Evolutionary conservation across 2,329 filamentous ascomycete genomes (phyloP).

Genomic region (Cadophora sp.): DNA sequence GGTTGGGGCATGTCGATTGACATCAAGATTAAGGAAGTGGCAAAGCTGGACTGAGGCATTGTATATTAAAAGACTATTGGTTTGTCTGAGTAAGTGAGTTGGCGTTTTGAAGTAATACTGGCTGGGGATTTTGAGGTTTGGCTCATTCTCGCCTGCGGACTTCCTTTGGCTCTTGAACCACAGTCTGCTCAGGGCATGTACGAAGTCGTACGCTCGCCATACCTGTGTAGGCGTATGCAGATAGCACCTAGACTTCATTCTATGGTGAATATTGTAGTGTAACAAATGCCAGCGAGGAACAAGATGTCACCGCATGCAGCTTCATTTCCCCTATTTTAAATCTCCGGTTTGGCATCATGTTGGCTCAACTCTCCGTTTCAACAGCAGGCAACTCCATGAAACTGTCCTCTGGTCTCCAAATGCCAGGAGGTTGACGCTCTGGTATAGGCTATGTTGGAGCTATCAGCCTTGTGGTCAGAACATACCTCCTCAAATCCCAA

Average conservation of each 20-base stretch:
- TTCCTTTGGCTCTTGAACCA: background rate
- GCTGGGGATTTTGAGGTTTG: background rate
- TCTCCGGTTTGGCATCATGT: too few relatives aligned
- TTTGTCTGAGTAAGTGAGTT: background rate
- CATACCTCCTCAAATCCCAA: too few relatives aligned
- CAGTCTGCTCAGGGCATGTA: background rate
- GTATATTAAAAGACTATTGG: background rate
- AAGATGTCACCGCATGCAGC: background rate
- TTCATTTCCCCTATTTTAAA: too few relatives aligned
- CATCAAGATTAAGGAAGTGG: conserved; percentile 45
- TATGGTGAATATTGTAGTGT: background rate
- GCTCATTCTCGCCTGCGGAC: background rate
- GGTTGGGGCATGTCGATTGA: conserved; percentile 48
- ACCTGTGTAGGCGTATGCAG: background rate
- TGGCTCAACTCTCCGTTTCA: too few relatives aligned
- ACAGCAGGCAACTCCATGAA: too few relatives aligned
- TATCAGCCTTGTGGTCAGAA: too few relatives aligned
- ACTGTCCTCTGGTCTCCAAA: too few relatives aligned
- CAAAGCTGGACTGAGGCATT: conserved; percentile 4
- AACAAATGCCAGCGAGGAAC: too few relatives aligned
- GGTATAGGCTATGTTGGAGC: too few relatives aligned
- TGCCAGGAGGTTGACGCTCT: too few relatives aligned
- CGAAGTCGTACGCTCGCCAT: background rate
- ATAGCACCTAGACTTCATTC: background rate
- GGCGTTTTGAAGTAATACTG: background rate